Evolutionary conservation across 2,329 filamentous ascomycete species (phyloP), one percentile per base, ranked within the genome.

Genomic region (Acephala macrosclerotiorum): DNA sequence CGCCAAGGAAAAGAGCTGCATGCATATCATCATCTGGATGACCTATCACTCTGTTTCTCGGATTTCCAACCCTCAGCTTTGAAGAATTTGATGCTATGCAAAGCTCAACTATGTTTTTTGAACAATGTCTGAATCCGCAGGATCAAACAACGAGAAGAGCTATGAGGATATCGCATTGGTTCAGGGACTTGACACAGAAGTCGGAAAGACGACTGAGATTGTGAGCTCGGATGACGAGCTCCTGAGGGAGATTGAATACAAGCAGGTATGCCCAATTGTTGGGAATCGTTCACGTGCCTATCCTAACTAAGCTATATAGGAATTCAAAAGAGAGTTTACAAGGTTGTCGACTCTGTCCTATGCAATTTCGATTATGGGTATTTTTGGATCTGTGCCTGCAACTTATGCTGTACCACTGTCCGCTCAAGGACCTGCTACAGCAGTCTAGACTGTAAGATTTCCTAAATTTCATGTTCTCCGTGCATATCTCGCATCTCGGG

Each of bases 341-440:
- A 53, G 49, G 18, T 22, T 53, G 12, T 29, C 49, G 12, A 53
- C 49, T 53, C 49, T 53, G 14, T 53, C 49, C 22, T 53, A 29
- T 53, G 49, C 49, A 1, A 16, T 49, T 22, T 53, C 49, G 18
- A 53, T 53, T 3, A 53, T 49, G 45, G 45, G 45, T 29, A 25
- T 33, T 3, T n/a, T 53, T 1, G 49, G 49, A 12, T 53, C 26
- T 18, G 49, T 53, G 25, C 49, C 22, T 29, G 49, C 49, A 16
- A 26, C 26, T 16, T 53, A 53, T 53, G 49, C 49, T 53, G 49
- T 53, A 29, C 49, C 49, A 53, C 25, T 49, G 12, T 53, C 49
- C 16, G 25, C 49, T 16, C 14, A 25, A 25, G 26, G 26, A 7
- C 49, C 26, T 16, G 26, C 49, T 7, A 53, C 26, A 2, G 49